Conservation (phyloP, 2,329 filamentous ascomycete genomes). For the Aspergillus intermedius region DNA sequence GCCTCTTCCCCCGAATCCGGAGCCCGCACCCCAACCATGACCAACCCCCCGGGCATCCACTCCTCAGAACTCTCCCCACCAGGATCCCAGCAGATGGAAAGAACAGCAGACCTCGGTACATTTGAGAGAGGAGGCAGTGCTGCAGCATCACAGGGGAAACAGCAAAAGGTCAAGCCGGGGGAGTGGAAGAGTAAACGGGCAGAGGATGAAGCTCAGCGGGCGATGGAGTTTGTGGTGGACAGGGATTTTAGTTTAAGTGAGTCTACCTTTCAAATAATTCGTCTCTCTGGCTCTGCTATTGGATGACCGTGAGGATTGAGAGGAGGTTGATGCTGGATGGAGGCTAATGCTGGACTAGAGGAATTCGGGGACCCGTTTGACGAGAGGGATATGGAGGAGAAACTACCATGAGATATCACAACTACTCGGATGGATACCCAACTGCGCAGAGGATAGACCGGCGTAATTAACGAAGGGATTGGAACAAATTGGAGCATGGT, state of each 20-base stretch:
- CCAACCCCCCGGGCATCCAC: constrained; percentile 15
- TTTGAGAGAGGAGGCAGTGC: not conserved
- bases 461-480: too few species aligned
- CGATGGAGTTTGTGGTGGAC: constrained; percentile 46
- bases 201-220: constrained; percentile 49
- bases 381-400: constrained; percentile 32
- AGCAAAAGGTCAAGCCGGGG: constrained; percentile 40
- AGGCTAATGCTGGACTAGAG: constrained; percentile 19
- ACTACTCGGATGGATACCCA: too few species aligned
- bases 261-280: constrained; percentile 11
- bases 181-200: constrained; percentile 52
- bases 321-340: too few species aligned
- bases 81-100: constrained; percentile 40
- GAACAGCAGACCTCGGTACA: constrained; percentile 3
- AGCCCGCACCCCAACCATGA: constrained; percentile 36
- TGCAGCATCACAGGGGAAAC: constrained; percentile 1
- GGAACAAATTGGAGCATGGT: too few species aligned
- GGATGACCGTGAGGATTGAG: too few species aligned
- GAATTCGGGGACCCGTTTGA: constrained; percentile 44
- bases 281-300: not conserved
- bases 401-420: constrained; percentile 9
- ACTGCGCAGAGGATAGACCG: too few species aligned
- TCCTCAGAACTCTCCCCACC: constrained; percentile 49
- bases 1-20: constrained; percentile 42
- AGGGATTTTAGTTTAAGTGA: constrained; percentile 45